Conservation (phyloP, 768 basidiomycete species). For the Auricularia auricula-judae region DNA sequence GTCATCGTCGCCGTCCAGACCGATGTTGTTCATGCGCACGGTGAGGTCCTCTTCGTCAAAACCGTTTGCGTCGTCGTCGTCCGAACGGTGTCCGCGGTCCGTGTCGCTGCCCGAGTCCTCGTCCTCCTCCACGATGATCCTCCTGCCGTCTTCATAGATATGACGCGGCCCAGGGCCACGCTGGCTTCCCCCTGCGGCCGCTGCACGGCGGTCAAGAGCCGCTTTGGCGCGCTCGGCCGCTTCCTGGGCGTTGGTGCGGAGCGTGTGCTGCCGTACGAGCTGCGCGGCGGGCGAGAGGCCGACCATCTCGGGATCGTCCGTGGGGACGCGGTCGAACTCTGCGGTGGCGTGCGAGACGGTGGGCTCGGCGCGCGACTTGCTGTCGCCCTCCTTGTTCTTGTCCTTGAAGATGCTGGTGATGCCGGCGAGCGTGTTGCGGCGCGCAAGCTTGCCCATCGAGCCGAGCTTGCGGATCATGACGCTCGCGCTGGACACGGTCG, state of each 20-base stretch:
- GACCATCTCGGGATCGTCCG: conserved; percentile 40
- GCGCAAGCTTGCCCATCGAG: conserved; percentile 76
- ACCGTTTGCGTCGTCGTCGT: conserved; percentile 41
- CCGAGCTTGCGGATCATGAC: conserved; percentile 96
- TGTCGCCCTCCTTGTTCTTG: conserved; percentile 38
- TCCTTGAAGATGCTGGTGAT: conserved; percentile 94
- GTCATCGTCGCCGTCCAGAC: conserved; percentile 38
- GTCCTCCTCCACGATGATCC: conserved; percentile 60
- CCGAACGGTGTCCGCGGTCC: neutral
- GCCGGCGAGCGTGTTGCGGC: conserved; percentile 80
- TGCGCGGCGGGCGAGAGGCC: conserved; percentile 86
- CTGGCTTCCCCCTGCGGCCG: neutral
- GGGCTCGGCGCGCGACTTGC: conserved; percentile 49
- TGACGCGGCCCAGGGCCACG: conserved; percentile 26
- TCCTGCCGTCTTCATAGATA: conserved; percentile 56
- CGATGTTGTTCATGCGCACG: conserved; percentile 48
- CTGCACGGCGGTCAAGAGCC: neutral
- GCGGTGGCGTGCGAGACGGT: conserved; percentile 74
- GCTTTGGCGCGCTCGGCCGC: conserved; percentile 58
- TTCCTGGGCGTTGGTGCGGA: conserved; percentile 58
- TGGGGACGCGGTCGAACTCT: conserved; percentile 60
- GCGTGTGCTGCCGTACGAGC: conserved; percentile 81
- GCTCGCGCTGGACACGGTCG: conserved; percentile 88
- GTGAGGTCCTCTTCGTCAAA: conserved; percentile 60
- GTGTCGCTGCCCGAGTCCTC: conserved; percentile 47